Evolutionary conservation across 768 basidiomycete genomes (phyloP), one percentile per base, ranked within the genome.

Genomic region (Russula dissimulans): DNA sequence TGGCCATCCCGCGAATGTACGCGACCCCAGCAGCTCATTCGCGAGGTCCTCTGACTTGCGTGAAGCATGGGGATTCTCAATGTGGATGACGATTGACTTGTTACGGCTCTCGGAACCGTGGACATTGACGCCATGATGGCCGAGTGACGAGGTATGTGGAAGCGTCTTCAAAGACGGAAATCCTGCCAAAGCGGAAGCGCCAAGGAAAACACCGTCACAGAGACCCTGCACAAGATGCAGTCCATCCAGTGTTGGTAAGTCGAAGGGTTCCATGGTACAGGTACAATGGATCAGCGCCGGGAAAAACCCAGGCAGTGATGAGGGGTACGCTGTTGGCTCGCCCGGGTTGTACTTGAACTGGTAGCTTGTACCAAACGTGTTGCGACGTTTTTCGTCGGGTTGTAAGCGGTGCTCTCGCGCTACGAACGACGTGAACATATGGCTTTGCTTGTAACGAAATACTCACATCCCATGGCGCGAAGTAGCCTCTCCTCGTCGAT

Each of bases 81-180:
- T 83, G 65, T 89, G 83, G 26, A 98, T 79, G 54, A 98, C 77
- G 86, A 99, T 94, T 2, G 91, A 94, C 73, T 95, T 91, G 75
- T 95, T 95, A 41, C 86, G 80, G 65, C 85, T 91, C 69, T 97
- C 95, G 0, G 84, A 76, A 56, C 91, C 91, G 71, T 98, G 95
- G 12, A 98, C 86, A 69, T 94, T 97, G 66, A 98, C 94, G 22
- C 87, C 84, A 68, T 98, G 95, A 72, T 83, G 80, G 15, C 86
- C 93, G 26, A 98, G 77, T 26, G 77, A 74, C 11, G 87, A 84
- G 0, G 81, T 83, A 68, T 92, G 81, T 0, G 89, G 90, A 8
- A 98, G 78, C 0, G 95, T 97, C 62, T 95, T 82, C 34, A 98
- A 79, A 1, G 97, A 95, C 0, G 97, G 95, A 81, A 99, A 99